These are phyloP conservation scores for Dionaea muscipula DNA, from an alignment of 179 eudicot species.

Conservation along the genomic window DNA sequence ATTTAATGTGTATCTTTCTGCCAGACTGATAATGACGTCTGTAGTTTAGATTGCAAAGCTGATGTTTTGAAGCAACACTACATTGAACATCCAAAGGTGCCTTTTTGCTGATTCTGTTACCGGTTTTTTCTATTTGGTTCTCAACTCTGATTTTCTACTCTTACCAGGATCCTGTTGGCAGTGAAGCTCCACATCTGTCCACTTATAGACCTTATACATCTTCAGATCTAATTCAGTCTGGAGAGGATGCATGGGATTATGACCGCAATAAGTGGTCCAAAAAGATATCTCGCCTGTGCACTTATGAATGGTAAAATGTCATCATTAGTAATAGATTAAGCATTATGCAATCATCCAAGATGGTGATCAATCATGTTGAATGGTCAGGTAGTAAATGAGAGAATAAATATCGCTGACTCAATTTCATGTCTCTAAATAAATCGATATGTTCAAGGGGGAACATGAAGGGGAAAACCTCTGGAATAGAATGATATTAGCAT, in stretches of 20 bases:
- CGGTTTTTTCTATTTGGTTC: neutral
- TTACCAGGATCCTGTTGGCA: constrained; percentile 22
- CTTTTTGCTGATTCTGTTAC: constrained; percentile 6
- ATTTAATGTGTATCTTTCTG: constrained; percentile 8
- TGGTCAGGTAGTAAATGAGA: too few species aligned
- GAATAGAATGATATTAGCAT: too few species aligned
- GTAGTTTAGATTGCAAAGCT: constrained; percentile 79
- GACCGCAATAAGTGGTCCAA: constrained; percentile 55
- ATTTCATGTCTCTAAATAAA: too few species aligned
- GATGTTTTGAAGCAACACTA: constrained; percentile 38
- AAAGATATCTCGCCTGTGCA: constrained; percentile 46
- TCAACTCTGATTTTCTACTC: constrained; percentile 7
- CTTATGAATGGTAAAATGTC: constrained; percentile 53
- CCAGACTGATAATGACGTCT: constrained; percentile 72
- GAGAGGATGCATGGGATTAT: constrained; percentile 59
- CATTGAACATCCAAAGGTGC: constrained; percentile 29
- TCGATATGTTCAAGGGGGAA: too few species aligned
- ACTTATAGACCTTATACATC: constrained; percentile 16
- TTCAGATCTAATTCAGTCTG: constrained; percentile 25
- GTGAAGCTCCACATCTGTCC: constrained; percentile 14
- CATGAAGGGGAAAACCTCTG: too few species aligned
- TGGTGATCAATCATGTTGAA: too few species aligned
- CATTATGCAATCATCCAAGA: too few species aligned
- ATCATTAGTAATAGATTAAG: neutral
- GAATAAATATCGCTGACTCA: too few species aligned